Conservation (phyloP, 441 rosid species). For the Euphorbia celastroides region DNA sequence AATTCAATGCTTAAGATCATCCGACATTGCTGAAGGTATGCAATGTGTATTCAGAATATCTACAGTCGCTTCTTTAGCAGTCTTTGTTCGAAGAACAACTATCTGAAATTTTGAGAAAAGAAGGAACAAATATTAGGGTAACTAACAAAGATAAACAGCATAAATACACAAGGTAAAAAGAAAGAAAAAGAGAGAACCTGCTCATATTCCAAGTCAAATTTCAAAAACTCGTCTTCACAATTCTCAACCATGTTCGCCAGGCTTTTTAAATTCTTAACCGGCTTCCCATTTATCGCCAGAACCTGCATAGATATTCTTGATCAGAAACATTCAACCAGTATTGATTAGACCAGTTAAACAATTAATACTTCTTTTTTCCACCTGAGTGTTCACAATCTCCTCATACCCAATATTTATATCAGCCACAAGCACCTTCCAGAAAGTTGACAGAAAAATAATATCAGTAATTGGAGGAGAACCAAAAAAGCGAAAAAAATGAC, state of each 20-base stretch:
- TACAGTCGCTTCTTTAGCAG: conserved; percentile 70
- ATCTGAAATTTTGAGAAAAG: conserved; percentile 32
- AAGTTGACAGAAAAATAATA: conserved; percentile 8
- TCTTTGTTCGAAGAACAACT: conserved; percentile 58
- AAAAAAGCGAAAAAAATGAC: background rate
- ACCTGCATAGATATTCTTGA: conserved; percentile 36
- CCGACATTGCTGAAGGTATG: conserved; percentile 88
- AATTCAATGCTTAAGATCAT: conserved; percentile 60
- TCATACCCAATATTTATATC: conserved; percentile 93
- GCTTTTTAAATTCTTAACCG: conserved; percentile 78
- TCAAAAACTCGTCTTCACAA: conserved; percentile 69
- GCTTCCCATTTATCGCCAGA: conserved; percentile 75
- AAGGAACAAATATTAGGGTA: background rate
- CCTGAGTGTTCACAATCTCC: conserved; percentile 91
- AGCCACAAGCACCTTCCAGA: conserved; percentile 81
- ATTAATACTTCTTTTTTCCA: conserved; percentile 20
- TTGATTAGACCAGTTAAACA: background rate
- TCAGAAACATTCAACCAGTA: background rate
- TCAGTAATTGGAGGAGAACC: conserved; percentile 3
- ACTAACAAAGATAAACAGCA: background rate
- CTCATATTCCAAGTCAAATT: conserved; percentile 74
- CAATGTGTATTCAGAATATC: conserved; percentile 82
- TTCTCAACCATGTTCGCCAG: conserved; percentile 77
- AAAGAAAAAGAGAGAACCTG: conserved; percentile 45
- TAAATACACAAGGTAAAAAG: background rate